These are phyloP conservation scores for Cylindrodendrum hubeiense DNA, from an alignment of 2,329 filamentous ascomycete species.

Conservation along the genomic window DNA sequence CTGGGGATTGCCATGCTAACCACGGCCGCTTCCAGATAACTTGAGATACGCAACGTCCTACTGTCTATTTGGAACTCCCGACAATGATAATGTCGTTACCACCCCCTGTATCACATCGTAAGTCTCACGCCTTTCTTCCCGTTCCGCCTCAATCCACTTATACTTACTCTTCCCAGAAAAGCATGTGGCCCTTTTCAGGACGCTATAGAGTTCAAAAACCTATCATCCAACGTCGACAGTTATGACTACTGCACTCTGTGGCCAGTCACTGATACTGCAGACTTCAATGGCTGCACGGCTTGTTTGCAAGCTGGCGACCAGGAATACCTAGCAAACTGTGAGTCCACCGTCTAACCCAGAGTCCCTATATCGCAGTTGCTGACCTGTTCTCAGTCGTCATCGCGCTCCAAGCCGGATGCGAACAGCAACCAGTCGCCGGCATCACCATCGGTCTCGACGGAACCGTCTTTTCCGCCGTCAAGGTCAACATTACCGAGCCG, in stretches of 20 bases:
- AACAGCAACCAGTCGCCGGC: slow-evolving; percentile 62
- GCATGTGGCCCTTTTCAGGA: slow-evolving; percentile 64
- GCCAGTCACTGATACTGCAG: slow-evolving; percentile 52
- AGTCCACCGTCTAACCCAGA: slow-evolving; percentile 29
- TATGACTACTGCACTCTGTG: slow-evolving; percentile 69
- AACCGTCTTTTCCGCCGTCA: slow-evolving; percentile 61
- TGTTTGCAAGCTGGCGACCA: slow-evolving; percentile 58
- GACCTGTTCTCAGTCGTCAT: slow-evolving; percentile 55
- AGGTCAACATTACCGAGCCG: slow-evolving; percentile 64
- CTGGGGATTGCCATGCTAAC: slow-evolving; percentile 27
- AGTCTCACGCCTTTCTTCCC: background rate
- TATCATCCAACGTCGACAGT: slow-evolving; percentile 57
- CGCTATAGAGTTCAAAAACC: slow-evolving; percentile 62
- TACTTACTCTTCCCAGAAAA: slow-evolving; percentile 52
- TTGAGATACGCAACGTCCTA: slow-evolving; percentile 66
- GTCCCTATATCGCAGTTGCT: slow-evolving; percentile 27
- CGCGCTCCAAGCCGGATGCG: slow-evolving; percentile 67
- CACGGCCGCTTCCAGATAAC: slow-evolving; percentile 60
- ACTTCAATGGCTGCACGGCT: slow-evolving; percentile 56
- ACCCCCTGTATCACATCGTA: slow-evolving; percentile 67
- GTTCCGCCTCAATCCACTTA: slow-evolving; percentile 37
- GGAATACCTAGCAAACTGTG: slow-evolving; percentile 67
- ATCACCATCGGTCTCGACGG: slow-evolving; percentile 64
- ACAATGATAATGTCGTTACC: slow-evolving; percentile 57
- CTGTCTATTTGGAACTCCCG: slow-evolving; percentile 66